phyloP scores from a whole-genome alignment of 1,284 basidiomycete genomes.

The Phylloboletellus chloephorus region DNA sequence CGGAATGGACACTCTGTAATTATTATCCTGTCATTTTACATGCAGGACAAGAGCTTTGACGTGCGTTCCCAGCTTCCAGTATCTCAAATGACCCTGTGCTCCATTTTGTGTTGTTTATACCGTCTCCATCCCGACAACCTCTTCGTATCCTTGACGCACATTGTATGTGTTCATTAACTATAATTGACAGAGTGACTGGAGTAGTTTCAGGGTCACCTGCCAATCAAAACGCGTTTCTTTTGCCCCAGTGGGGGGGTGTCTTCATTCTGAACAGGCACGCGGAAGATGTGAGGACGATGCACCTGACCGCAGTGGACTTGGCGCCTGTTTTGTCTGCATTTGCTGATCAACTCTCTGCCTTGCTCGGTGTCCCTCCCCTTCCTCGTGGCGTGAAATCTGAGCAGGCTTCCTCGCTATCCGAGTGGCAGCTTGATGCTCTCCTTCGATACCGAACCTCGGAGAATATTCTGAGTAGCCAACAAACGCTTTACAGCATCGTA shows the following conservation, averaged over 20 bases:
- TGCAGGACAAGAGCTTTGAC: conserved; percentile 12
- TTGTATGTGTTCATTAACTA: conserved; percentile 37
- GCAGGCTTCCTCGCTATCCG: conserved; percentile 38
- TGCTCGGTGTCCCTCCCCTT: conserved; percentile 75
- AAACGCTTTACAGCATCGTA: conserved; percentile 77
- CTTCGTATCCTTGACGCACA: conserved; percentile 59
- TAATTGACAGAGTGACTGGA: conserved; percentile 8
- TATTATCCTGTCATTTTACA: conserved; percentile 23
- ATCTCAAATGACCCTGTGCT: conserved; percentile 88
- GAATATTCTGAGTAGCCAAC: conserved; percentile 62
- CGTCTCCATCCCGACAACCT: conserved; percentile 64
- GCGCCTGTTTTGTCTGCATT: conserved; percentile 66
- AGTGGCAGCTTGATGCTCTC: conserved; percentile 79
- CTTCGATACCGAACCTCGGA: conserved; percentile 67
- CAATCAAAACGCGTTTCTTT: conserved; percentile 68
- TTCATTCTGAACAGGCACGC: conserved; percentile 66
- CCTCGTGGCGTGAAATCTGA: conserved; percentile 39
- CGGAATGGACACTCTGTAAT: conserved; percentile 89
- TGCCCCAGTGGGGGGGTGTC: conserved; percentile 95
- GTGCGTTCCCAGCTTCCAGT: conserved; percentile 54
- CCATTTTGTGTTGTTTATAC: conserved; percentile 89
- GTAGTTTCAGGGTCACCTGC: conserved; percentile 37
- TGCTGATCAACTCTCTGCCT: conserved; percentile 63
- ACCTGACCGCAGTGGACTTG: conserved; percentile 45
- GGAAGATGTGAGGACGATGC: conserved; percentile 24